These are phyloP conservation scores for Lobosporangium transversale DNA, from an alignment of 192 early-diverging fungal species.

Conservation along the genomic window DNA sequence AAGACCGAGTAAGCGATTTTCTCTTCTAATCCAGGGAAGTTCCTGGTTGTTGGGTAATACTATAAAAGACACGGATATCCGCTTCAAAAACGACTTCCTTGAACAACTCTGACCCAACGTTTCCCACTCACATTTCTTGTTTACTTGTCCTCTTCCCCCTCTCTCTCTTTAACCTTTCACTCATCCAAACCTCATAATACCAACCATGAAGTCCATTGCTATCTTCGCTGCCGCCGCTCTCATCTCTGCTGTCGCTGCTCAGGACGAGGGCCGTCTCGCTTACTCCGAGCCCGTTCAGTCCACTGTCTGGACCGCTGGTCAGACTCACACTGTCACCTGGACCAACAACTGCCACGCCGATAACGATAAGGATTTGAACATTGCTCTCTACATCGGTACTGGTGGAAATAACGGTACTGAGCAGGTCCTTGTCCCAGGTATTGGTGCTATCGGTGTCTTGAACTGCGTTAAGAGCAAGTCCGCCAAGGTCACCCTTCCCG, in stretches of 20 bases:
- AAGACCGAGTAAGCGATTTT: too few relatives aligned
- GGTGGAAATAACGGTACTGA: constrained; percentile 23
- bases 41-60: too few relatives aligned
- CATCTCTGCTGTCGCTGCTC: constrained; percentile 39
- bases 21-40: too few relatives aligned
- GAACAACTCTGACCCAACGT: constrained; percentile 8
- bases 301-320: constrained; percentile 43
- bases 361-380: constrained; percentile 30
- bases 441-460: constrained; percentile 17
- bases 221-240: constrained; percentile 31
- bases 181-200: not conserved
- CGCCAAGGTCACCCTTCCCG: constrained; percentile 27
- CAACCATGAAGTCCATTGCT: constrained; percentile 34
- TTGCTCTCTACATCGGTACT: constrained; percentile 38
- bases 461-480: constrained; percentile 40
- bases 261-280: constrained; percentile 47
- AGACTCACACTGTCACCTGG: constrained; percentile 39
- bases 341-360: constrained; percentile 28
- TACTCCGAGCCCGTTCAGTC: constrained; percentile 30
- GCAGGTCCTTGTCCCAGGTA: constrained; percentile 29
- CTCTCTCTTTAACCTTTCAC: not conserved
- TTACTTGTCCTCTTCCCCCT: not conserved
- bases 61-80: too few relatives aligned
- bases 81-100: too few relatives aligned
- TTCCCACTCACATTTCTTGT: constrained; percentile 45